phyloP scores from a whole-genome alignment of 1,284 basidiomycete species.

The Laetiporus sulphureus region DNA sequence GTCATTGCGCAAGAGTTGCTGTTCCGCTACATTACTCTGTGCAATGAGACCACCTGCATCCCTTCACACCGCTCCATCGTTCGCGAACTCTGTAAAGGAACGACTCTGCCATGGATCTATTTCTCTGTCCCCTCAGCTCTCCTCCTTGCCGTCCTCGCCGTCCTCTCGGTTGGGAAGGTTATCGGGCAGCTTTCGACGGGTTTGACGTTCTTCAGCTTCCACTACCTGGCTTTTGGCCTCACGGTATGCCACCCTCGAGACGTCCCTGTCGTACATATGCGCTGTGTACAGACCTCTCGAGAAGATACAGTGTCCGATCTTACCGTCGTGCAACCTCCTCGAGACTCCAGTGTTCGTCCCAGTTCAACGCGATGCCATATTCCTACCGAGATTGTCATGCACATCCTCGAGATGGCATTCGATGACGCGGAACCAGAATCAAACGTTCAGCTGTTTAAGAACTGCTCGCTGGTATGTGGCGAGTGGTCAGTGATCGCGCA shows the following conservation, averaged over 20 bases:
- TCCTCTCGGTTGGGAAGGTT: not conserved
- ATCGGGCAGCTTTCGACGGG: slow-evolving; percentile 1
- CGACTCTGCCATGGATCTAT: too few relatives aligned
- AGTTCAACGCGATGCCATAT: slow-evolving; percentile 22
- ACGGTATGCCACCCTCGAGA: slow-evolving; percentile 1
- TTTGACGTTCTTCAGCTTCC: slow-evolving; percentile 10
- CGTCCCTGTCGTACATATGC: not conserved
- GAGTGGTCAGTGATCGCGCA: slow-evolving; percentile 58
- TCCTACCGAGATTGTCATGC: slow-evolving; percentile 56
- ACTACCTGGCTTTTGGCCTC: slow-evolving; percentile 3
- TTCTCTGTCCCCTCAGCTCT: too few relatives aligned
- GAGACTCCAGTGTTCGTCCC: slow-evolving; percentile 10
- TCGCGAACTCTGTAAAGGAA: too few relatives aligned
- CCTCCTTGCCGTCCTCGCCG: slow-evolving; percentile 1
- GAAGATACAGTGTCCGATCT: slow-evolving; percentile 6
- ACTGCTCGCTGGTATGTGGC: slow-evolving; percentile 55
- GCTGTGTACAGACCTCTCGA: not conserved
- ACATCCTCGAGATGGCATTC: slow-evolving; percentile 52
- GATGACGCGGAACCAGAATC: slow-evolving; percentile 31
- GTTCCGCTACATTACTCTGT: slow-evolving; percentile 49
- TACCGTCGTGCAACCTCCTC: slow-evolving; percentile 18
- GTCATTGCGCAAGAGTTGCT: slow-evolving; percentile 53
- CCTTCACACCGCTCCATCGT: too few relatives aligned
- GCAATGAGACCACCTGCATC: slow-evolving; percentile 43
- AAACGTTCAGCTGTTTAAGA: slow-evolving; percentile 37